These are phyloP conservation scores for Pichia inconspicua DNA, from an alignment of 1,139 yeast genomes.

Conservation along the genomic window DNA sequence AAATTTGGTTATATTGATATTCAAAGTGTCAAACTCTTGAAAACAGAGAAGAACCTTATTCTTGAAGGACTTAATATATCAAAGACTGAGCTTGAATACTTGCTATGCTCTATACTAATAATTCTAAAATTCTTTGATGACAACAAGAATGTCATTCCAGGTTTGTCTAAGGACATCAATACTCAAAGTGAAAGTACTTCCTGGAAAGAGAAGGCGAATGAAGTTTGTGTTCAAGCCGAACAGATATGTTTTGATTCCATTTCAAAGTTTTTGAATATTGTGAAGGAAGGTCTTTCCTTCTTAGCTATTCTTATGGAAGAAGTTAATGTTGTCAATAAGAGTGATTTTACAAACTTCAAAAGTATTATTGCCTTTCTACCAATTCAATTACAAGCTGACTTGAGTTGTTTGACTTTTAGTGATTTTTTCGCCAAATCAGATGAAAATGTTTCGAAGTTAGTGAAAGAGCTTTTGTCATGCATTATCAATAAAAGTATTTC, in stretches of 20 bases:
- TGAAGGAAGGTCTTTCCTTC: conserved; percentile 87
- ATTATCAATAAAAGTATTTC: conserved; percentile 82
- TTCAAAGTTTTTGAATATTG: conserved; percentile 63
- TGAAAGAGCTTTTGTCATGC: conserved; percentile 81
- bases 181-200: conserved; percentile 25
- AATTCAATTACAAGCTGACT: conserved; percentile 55
- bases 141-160: conserved; percentile 56
- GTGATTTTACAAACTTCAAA: conserved; percentile 29
- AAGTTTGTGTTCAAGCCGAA: conserved; percentile 82
- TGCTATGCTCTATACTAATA: conserved; percentile 58
- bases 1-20: conserved; percentile 30
- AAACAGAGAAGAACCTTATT: conserved; percentile 28
- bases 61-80: conserved; percentile 42
- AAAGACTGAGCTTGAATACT: conserved; percentile 53
- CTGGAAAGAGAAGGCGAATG: conserved; percentile 36
- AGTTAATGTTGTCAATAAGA: conserved; percentile 27
- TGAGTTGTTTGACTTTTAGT: conserved; percentile 60
- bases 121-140: conserved; percentile 51
- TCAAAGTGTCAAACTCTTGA: conserved; percentile 40
- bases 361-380: conserved; percentile 68
- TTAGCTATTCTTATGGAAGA: conserved; percentile 77
- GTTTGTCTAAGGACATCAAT: conserved; percentile 37
- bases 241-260: conserved; percentile 81
- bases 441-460: conserved; percentile 52
- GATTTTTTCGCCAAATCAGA: conserved; percentile 68